A percentile compares a stretch with the other conserved stretches of the same genome.
phyloP scores from a whole-genome alignment of 768 basidiomycete species.

The Panellus pusillus region DNA sequence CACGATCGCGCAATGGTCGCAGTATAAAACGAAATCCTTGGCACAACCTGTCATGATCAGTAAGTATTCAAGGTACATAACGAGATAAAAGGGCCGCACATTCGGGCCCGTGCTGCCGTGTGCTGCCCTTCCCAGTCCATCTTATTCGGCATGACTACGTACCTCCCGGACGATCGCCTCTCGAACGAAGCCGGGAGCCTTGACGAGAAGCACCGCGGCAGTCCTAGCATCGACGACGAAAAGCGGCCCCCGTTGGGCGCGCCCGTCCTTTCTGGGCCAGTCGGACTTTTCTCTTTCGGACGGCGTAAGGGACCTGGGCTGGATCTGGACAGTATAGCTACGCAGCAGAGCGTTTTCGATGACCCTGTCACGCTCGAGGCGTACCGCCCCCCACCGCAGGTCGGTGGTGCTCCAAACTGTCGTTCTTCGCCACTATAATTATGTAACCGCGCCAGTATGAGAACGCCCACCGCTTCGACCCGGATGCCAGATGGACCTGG shows the following conservation, averaged over 20 bases:
- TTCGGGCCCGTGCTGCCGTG: no score
- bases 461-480: conserved; percentile 65
- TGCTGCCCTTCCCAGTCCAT: no score
- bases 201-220: conserved; percentile 4
- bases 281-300: conserved; percentile 29
- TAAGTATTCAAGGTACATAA: neutral
- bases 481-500: conserved; percentile 69
- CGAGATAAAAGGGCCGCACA: no score
- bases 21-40: neutral
- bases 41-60: neutral
- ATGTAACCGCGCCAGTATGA: conserved; percentile 39
- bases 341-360: conserved; percentile 64
- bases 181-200: neutral
- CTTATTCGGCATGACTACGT: conserved; percentile 4
- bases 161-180: conserved; percentile 5
- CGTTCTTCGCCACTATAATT: neutral
- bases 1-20: conserved; percentile 4
- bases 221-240: conserved; percentile 11
- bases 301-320: conserved; percentile 27
- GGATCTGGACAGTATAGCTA: conserved; percentile 55
- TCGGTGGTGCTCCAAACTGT: neutral
- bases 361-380: conserved; percentile 49
- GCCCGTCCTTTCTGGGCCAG: conserved; percentile 26
- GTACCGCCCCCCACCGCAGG: conserved; percentile 48
- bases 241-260: conserved; percentile 32